Evolutionary conservation across 2,329 filamentous ascomycete genomes (phyloP).

Genomic region (Fusarium oligoseptatum): DNA sequence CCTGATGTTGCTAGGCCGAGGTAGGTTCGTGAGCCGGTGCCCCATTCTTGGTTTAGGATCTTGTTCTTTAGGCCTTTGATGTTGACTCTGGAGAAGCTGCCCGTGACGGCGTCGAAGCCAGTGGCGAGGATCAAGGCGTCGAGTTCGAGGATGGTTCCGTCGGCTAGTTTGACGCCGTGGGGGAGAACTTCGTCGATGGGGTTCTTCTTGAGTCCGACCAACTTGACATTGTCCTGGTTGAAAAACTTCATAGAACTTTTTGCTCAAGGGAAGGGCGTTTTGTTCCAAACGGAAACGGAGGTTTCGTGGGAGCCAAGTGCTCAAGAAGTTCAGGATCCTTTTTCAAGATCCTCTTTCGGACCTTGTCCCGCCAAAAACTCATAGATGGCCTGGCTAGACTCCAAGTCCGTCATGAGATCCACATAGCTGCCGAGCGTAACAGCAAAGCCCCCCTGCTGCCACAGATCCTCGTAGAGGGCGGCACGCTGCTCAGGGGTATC

Average conservation of each 20-base stretch:
- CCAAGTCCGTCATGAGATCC: conserved; percentile 15
- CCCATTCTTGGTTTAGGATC: conserved; percentile 10
- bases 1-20: conserved; percentile 4
- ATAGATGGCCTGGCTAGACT: conserved; percentile 15
- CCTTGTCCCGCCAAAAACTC: conserved; percentile 21
- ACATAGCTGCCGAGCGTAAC: conserved; percentile 14
- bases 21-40: background rate
- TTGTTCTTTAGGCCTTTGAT: background rate
- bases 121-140: conserved; percentile 28
- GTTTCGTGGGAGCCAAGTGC: conserved; percentile 10
- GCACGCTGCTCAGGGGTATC: conserved; percentile 16
- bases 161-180: background rate
- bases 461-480: conserved; percentile 15
- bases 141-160: conserved; percentile 3
- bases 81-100: conserved; percentile 11
- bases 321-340: conserved; percentile 4
- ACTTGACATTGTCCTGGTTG: conserved; percentile 23
- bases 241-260: conserved; percentile 29
- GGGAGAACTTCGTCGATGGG: background rate
- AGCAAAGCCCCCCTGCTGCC: conserved; percentile 15
- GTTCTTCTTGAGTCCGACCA: conserved; percentile 26
- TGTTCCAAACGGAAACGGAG: conserved; percentile 16
- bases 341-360: conserved; percentile 11
- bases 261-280: conserved; percentile 25
- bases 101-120: conserved; percentile 32